A percentile compares a stretch with the other conserved stretches of the same genome.
Evolutionary conservation across 352 stramenopile species (phyloP).

Genomic region (Pythium apleroticum): DNA sequence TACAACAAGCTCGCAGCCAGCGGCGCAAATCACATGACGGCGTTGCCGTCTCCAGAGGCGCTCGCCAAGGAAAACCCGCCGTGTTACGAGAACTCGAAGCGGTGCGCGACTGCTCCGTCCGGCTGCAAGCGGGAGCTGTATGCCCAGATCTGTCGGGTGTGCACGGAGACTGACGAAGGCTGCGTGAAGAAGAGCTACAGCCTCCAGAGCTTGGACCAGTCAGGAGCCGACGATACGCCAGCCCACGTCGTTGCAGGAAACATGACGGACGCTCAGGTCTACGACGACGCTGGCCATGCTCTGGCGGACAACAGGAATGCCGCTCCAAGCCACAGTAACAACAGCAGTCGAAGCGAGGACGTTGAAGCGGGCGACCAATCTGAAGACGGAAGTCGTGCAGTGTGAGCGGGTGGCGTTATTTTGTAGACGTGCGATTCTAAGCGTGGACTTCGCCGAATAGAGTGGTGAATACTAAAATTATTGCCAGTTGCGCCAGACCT

Average conservation of each 20-base stretch:
- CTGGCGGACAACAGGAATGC: not conserved
- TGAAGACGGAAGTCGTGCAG: not conserved
- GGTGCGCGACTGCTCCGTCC: slow-evolving; percentile 28
- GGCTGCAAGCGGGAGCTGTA: slow-evolving; percentile 57
- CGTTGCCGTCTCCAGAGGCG: slow-evolving; percentile 32
- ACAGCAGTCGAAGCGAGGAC: not conserved
- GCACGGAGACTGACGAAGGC: slow-evolving; percentile 15
- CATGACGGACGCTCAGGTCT: not conserved
- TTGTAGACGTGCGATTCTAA: no score
- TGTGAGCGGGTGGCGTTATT: no score
- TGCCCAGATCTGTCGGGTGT: slow-evolving; percentile 53
- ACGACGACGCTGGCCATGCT: not conserved
- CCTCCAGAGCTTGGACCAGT: slow-evolving; percentile 5
- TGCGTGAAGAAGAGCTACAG: slow-evolving; percentile 29
- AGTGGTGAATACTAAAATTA: no score
- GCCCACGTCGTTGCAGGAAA: slow-evolving; percentile 4
- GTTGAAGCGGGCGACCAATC: not conserved
- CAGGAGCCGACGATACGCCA: not conserved
- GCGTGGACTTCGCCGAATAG: no score
- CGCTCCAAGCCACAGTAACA: no score
- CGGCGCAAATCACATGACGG: slow-evolving; percentile 35
- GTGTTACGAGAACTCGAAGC: slow-evolving; percentile 52
- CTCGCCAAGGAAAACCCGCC: slow-evolving; percentile 44
- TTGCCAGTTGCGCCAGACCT: no score
- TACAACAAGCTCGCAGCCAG: slow-evolving; percentile 35